Conservation (phyloP, 192 early-diverging fungal genomes). For the Allomyces arbusculus region DNA sequence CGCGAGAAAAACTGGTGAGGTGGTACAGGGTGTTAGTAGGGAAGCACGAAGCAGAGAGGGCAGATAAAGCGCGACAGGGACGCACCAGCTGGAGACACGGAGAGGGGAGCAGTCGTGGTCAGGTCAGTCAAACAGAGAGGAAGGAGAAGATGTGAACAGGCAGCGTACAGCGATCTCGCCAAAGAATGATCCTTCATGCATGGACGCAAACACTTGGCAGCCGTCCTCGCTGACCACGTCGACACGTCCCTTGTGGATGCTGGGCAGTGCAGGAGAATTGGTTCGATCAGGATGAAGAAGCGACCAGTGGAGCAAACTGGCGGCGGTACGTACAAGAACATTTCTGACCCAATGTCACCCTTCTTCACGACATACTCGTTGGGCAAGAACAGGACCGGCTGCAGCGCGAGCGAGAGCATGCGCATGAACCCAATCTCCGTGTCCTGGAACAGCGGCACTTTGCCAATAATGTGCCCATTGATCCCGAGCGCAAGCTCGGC, state of each 20-base stretch:
- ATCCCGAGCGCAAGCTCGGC: slow-evolving; percentile 2
- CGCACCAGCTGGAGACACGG: too few species aligned
- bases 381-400: background rate
- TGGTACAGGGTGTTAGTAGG: too few species aligned
- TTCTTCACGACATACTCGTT: background rate
- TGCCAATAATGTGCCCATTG: background rate
- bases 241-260: background rate
- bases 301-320: too few species aligned
- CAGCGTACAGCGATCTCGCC: background rate
- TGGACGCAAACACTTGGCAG: background rate
- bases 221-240: background rate
- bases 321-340: background rate
- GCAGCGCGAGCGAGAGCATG: background rate
- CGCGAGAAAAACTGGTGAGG: background rate
- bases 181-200: background rate
- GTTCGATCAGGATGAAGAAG: too few species aligned
- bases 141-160: too few species aligned
- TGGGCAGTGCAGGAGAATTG: too few species aligned
- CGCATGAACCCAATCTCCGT: background rate
- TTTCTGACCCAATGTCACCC: background rate
- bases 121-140: too few species aligned
- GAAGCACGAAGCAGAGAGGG: too few species aligned
- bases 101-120: too few species aligned
- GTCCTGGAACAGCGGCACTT: background rate
- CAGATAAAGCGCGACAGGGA: too few species aligned